phyloP scores from a whole-genome alignment of 2,329 filamentous ascomycete genomes.

The Pestalotiopsis sp. region DNA sequence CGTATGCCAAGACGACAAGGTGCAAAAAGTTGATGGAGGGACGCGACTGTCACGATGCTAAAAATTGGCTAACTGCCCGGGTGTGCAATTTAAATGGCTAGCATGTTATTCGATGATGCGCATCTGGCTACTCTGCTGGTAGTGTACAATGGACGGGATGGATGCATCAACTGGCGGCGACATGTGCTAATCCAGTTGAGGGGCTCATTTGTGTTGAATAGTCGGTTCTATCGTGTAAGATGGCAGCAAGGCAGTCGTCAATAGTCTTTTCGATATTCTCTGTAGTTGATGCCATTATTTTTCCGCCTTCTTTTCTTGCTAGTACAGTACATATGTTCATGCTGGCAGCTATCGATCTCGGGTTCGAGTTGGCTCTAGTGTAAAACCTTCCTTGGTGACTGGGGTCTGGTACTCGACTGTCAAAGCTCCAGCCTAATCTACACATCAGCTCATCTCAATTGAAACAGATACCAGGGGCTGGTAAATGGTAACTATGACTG shows the following conservation, averaged over 20 bases:
- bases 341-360: no score
- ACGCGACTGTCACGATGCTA: constrained; percentile 8
- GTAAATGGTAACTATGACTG: not conserved
- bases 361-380: no score
- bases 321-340: no score
- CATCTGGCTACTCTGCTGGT: not conserved
- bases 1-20: constrained; percentile 13
- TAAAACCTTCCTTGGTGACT: not conserved
- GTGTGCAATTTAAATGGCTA: constrained; percentile 7
- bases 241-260: no score
- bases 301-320: no score
- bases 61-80: not conserved
- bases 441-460: constrained; percentile 11
- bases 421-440: not conserved
- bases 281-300: no score
- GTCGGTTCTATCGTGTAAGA: no score
- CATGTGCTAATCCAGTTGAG: no score
- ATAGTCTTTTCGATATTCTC: no score
- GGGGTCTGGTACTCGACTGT: not conserved
- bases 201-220: no score
- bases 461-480: not conserved
- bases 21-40: not conserved
- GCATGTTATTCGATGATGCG: constrained; percentile 2
- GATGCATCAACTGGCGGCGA: no score
- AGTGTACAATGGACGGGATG: not conserved